Evolutionary conservation across 2,329 filamentous ascomycete species (phyloP), one percentile per base, ranked within the genome.

Genomic region (Fusarium ramigenum): DNA sequence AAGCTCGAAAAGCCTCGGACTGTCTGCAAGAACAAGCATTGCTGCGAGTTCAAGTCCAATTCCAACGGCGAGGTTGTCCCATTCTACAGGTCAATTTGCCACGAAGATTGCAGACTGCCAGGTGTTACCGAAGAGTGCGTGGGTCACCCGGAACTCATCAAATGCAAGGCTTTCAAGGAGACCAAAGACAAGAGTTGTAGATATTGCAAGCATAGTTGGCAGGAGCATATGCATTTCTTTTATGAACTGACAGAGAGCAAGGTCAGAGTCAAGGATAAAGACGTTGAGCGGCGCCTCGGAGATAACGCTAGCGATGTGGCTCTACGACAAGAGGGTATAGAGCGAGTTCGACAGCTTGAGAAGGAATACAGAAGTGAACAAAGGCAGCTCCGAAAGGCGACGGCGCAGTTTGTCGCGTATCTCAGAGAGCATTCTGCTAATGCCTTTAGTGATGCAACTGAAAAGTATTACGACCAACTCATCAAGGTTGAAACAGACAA

Each of bases 61-160:
- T 30, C 53, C 0, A 44, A 54, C 5, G 68, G 56, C 1, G 62
- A 64, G 6, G 36, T 66, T 19, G 37, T 63, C 1, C 43, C 50
- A 0, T 43, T 71, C 9, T 74, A 77, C 32, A 76, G 63, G n/a
- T 67, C 63, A 5, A 47, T 60, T 4, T 77, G 75, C 1, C 75
- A 77, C 32, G 12, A 30, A 2, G 37, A 15, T 4, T 77, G 75
- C 54, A 56, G 23, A 2, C 56, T 77, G 2, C 3, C 39, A 4
- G 65, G 57, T 30, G 73, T 77, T 9, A 58, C 18, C 0, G 46
- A 63, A 16, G 63, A 72, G 7, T 37, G 21, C 1, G 23, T 60
- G 1, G 70, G 60, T 2, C 25, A 59, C 4, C 44, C 47, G 15
- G 70, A 42, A 5, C 52, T 73, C 23, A 42, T 52, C 4, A 43